These are phyloP conservation scores for Rhizopus stolonifer DNA, from an alignment of 371 early-diverging fungal genomes.

Conservation along the genomic window DNA sequence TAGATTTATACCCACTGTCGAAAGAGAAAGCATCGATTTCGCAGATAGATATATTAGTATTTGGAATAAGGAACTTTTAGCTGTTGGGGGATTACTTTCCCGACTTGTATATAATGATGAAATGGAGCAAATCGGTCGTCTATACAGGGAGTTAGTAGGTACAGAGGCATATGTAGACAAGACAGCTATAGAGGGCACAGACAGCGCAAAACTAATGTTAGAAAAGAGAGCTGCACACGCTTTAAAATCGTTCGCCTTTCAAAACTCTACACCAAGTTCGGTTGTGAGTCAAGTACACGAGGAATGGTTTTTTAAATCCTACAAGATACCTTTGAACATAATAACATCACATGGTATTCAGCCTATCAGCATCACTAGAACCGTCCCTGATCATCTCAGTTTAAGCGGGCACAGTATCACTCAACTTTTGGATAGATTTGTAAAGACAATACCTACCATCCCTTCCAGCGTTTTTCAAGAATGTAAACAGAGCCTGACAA, in stretches of 20 bases:
- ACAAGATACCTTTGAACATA: conserved; percentile 52
- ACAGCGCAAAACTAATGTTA: conserved; percentile 51
- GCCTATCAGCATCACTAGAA: conserved; percentile 51
- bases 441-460: conserved; percentile 65
- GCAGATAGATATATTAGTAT: conserved; percentile 79
- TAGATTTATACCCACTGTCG: conserved; percentile 88
- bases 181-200: conserved; percentile 14
- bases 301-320: conserved; percentile 56
- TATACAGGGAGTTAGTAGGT: conserved; percentile 57
- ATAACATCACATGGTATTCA: conserved; percentile 71
- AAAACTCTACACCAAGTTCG: conserved; percentile 71
- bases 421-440: conserved; percentile 50
- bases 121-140: conserved; percentile 57
- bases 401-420: conserved; percentile 17
- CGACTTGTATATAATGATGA: conserved; percentile 82
- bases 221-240: conserved; percentile 72
- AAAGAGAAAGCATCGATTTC: conserved; percentile 90
- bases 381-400: conserved; percentile 21
- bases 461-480: conserved; percentile 46
- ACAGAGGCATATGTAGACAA: conserved; percentile 32
- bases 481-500: conserved; percentile 59
- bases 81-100: conserved; percentile 71
- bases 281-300: conserved; percentile 63
- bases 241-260: conserved; percentile 67
- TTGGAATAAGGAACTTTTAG: conserved; percentile 85